Base-by-base conservation (phyloP, 805 yeast genomes). In the Wickerhamiella vanderwaltii region DNA sequence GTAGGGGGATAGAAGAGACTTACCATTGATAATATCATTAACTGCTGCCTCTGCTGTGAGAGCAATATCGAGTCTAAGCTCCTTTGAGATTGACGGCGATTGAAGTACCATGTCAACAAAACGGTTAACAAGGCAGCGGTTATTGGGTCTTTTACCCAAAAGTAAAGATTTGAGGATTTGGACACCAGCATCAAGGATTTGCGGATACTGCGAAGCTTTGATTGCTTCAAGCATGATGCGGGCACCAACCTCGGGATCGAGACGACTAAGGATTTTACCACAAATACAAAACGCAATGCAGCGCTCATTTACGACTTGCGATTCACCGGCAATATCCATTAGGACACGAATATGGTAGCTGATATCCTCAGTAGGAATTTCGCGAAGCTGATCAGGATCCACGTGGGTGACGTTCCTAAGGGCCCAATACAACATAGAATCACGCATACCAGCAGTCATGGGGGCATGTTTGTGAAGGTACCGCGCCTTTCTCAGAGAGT, bases 131-230 rank as follows among this genome's bases (percentile, higher is more conserved):
- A 32, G 16, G 9, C 31, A 39, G 9, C 29, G 12, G 16, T 23
- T 30, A 18, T 25, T 28, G 23, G 30, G 31, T 15, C 20, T 33
- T 15, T 39, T 43, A 39, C 47, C 48, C 7, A 49, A 42, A 19
- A 47, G 45, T 16, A 85, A 64, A 50, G 78, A 84, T 56, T 79
- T 84, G 53, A 85, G 67, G 18, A 84, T 74, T 3, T 78, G 73
- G 13, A 84, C 69, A 28, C 75, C 60, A 3, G 75, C 75, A 18
- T 78, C 66, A 50, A 75, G 75, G 17, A 73, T 71, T 29, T 71
- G 69, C 29, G 68, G 74, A 53, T 68, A 73, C 1, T 91, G 87
- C 53, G 88, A 80, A 39, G 71, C 65, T 22, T 65, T 62, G 39
- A 88, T 63, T 0, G 85, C 68, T 53, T 83, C 85, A 18, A 66